Base-by-base conservation (phyloP, 1,139 yeast species). In the Magnusiomyces tetraspermus region DNA sequence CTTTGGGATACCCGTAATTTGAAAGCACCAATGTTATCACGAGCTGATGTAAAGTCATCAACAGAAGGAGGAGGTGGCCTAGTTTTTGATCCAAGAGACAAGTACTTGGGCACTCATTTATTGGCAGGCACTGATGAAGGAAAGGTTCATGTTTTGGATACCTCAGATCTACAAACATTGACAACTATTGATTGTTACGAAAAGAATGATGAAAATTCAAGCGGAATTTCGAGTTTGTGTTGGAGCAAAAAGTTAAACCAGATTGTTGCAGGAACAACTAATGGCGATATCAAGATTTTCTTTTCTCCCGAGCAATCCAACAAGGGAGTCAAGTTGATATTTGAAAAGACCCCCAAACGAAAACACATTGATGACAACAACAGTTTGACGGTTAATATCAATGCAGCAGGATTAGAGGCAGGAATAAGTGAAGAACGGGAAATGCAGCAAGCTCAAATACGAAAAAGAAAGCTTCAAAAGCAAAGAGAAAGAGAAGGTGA, bases 1-100 rank as follows among this genome's bases (percentile, higher is more conserved):
- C 56, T 70, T 10, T 72, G 72, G 68, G 76, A 72, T 55, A 51
- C 60, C 17, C 60, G 75, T 42, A 65, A 67, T 43, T 59, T 68
- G 33, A 60, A 59, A 15, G 52, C 56, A 2, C 73, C 75, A 4
- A 54, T 70, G 15, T 59, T 71, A 26, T 64, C 60, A 37, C 57
- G 67, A 17, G 37, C 53, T 1, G 57, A 57, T 8, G 55, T 70
- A n/a, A 46, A 60, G 6, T 55, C 60, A 41, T 36, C 60, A 24
- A 49, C 53, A 48, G 61, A 61, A 49, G 61, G 62, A 51, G 24
- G 49, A 51, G 62, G 50, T 31, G 52, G 63, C 51, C 53, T 62
- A 4, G 36, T 60, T 33, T 58, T 62, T 54, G 61, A 69, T 15
- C 66, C 70, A 1, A 24, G 49, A 26, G 19, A 24, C 8, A 22